phyloP scores from a whole-genome alignment of 2,329 filamentous ascomycete species.

The Trichophyton schoenleinii region DNA sequence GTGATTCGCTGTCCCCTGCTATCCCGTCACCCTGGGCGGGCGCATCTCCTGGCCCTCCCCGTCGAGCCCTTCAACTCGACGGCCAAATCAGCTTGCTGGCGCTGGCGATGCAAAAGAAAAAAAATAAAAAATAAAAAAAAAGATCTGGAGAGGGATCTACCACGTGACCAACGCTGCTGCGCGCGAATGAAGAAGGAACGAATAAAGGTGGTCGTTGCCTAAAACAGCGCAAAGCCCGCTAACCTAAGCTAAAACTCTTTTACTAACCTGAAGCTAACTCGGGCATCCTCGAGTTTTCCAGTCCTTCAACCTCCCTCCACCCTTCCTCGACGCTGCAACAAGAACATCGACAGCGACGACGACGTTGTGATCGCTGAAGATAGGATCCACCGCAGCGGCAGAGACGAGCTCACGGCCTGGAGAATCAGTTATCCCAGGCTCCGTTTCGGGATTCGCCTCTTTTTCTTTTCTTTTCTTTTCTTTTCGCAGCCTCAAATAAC shows the following conservation, averaged over 20 bases:
- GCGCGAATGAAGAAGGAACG: neutral
- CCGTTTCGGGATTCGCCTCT: neutral
- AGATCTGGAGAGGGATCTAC: neutral
- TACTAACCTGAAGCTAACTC: neutral
- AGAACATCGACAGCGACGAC: neutral
- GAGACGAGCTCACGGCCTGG: neutral
- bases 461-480: neutral
- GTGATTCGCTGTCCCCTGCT: too few species aligned
- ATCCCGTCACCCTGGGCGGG: too few species aligned
- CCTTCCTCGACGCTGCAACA: neutral
- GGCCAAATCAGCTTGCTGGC: too few species aligned
- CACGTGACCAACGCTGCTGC: neutral
- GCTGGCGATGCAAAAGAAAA: neutral
- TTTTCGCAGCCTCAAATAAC: neutral
- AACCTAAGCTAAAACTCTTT: neutral
- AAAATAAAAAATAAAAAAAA: neutral
- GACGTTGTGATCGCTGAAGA: neutral
- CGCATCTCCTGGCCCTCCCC: too few species aligned
- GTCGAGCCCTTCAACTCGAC: too few species aligned
- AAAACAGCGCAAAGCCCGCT: neutral
- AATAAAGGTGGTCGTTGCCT: neutral
- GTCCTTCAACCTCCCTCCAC: neutral
- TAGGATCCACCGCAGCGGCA: neutral
- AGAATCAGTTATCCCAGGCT: neutral
- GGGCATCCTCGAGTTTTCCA: neutral